These are phyloP conservation scores for Rhododendron simsii DNA, from an alignment of 148 eudicot species.

Conservation along the genomic window DNA sequence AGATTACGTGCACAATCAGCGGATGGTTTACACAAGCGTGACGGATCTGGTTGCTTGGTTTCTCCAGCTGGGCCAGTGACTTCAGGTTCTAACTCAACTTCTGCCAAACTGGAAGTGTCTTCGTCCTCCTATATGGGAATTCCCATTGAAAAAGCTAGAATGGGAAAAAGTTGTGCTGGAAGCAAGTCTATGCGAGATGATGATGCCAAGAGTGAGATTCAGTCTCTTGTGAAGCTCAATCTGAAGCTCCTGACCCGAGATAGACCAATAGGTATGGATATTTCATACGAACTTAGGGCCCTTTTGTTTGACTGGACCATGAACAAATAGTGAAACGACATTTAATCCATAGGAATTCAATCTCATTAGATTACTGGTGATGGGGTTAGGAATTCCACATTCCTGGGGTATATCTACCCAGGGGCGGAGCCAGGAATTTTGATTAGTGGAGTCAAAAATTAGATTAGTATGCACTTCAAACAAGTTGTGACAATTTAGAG, in stretches of 20 bases:
- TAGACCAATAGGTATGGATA: slow-evolving; percentile 57
- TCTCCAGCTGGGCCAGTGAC: slow-evolving; percentile 14
- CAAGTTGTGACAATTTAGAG: too few relatives aligned
- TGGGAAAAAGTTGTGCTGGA: slow-evolving; percentile 10
- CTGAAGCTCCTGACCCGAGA: slow-evolving; percentile 56
- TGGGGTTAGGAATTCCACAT: background rate
- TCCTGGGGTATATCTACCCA: background rate
- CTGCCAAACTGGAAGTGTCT: slow-evolving; percentile 20
- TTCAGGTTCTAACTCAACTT: slow-evolving; percentile 16
- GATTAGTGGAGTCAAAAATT: too few relatives aligned
- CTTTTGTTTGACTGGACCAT: background rate
- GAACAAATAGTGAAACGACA: background rate
- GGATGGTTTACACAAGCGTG: background rate
- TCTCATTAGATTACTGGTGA: background rate
- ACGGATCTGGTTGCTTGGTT: slow-evolving; percentile 16
- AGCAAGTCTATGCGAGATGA: slow-evolving; percentile 25
- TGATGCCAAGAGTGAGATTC: slow-evolving; percentile 70
- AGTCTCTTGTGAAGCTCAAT: slow-evolving; percentile 83
- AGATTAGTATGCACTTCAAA: too few relatives aligned
- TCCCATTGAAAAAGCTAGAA: slow-evolving; percentile 11
- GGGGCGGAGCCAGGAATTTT: too few relatives aligned
- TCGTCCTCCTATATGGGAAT: slow-evolving; percentile 17
- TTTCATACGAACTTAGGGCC: background rate
- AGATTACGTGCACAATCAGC: slow-evolving; percentile 9
- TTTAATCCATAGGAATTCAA: background rate